Evolutionary conservation across 208 protist genomes (phyloP).

Genomic region (Tetramitus jugosus): DNA sequence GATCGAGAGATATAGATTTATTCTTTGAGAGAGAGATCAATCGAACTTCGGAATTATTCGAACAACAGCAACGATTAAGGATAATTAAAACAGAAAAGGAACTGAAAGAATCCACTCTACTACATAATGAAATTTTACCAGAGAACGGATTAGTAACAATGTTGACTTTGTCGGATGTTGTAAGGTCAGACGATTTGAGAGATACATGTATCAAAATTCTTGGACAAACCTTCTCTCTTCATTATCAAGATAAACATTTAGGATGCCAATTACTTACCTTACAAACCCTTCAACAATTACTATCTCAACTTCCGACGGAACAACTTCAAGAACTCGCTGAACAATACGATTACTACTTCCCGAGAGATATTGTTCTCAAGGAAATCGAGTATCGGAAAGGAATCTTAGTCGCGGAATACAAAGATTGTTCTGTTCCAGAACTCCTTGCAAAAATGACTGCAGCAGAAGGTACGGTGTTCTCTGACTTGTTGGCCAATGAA

Average conservation of each 20-base stretch:
- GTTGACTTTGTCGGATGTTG: not conserved
- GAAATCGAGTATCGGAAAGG: conserved; percentile 12
- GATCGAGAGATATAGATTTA: not conserved
- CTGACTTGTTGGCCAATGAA: not conserved
- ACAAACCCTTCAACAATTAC: not conserved
- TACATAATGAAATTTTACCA: not conserved
- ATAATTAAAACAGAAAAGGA: not conserved
- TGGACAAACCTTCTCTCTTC: not conserved
- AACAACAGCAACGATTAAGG: not conserved
- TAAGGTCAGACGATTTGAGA: not conserved
- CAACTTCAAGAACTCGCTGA: not conserved
- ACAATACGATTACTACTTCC: not conserved
- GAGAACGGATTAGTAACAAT: not conserved
- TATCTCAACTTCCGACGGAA: not conserved
- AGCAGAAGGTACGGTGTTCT: not conserved
- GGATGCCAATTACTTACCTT: not conserved
- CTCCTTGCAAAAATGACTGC: not conserved
- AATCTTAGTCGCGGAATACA: conserved; percentile 3
- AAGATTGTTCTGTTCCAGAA: not conserved
- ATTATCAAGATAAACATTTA: not conserved
- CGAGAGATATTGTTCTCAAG: not conserved
- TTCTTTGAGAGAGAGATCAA: not conserved
- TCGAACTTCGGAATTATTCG: not conserved
- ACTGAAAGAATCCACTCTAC: not conserved
- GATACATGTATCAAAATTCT: not conserved